Evolutionary conservation across 2,329 filamentous ascomycete species (phyloP), one percentile per base, ranked within the genome.

Genomic region (Botrytis squamosa): DNA sequence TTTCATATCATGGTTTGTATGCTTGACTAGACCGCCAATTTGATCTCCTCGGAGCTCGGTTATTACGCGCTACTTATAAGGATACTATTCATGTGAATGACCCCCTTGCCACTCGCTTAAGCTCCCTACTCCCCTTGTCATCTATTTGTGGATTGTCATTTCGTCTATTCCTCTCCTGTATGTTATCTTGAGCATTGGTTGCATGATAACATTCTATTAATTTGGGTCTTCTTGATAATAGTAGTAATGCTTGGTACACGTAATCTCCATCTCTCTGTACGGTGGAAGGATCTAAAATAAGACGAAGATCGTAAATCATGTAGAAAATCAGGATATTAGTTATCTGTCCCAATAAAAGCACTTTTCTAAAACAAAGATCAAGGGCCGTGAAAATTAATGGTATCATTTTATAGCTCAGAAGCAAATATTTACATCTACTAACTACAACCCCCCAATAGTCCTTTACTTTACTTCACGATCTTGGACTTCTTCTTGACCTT

Each of bases 401-500:
- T 62, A 62, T 62, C 36, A 62, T 38, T 62, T 18, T 62, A 8
- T 8, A 38, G 25, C 59, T 29, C 52, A 18, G 29, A 62, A 62
- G 59, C 16, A n/a, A 62, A 38, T 12, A 38, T 40, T 6, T 25
- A 62, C 59, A 40, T 36, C 59, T n/a, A 62, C 25, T 16, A 57
- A 40, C 14, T 16, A 29, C n/a, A 57, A 29, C 14, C n/a, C 14
- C n/a, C n/a, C 0, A 16, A 29, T 4, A 57, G n/a, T 33, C 36
- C 12, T 40, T 38, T 7, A 16, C 22, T 40, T 64, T 42, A 68
- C 29, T 57, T 68, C 49, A 20, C 66, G 20, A 68, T 18, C 42
- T 74, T 73, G 4, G 71, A 65, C 66, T 72, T 68, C 74, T 76
- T 77, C 72, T 73, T 71, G 9, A 81, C 74, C 60, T 71, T 80